phyloP scores from a whole-genome alignment of 2,329 filamentous ascomycete species.

The Monosporascus sp. region DNA sequence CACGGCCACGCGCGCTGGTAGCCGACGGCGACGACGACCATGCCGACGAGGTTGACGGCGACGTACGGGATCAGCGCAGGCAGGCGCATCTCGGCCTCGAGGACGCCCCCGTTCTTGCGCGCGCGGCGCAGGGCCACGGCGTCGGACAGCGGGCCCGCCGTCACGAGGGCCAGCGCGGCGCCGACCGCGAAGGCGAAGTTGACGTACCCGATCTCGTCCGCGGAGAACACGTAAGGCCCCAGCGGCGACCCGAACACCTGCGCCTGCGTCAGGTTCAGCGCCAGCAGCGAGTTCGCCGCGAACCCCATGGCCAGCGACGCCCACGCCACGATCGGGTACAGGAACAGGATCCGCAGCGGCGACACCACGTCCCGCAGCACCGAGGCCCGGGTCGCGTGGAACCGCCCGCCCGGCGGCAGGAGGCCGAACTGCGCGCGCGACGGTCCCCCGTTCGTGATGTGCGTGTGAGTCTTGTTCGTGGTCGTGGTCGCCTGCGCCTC shows the following conservation, averaged over 20 bases:
- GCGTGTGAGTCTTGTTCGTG: neutral
- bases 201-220: conserved; percentile 38
- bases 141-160: conserved; percentile 37
- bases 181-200: conserved; percentile 41
- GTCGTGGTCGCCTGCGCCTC: neutral
- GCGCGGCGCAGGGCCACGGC: conserved; percentile 33
- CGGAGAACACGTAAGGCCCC: conserved; percentile 36
- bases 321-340: conserved; percentile 25
- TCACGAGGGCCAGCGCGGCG: conserved; percentile 31
- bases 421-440: conserved; percentile 19
- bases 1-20: conserved; percentile 41
- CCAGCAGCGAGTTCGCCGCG: conserved; percentile 32
- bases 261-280: conserved; percentile 46
- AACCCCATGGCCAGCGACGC: conserved; percentile 22
- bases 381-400: conserved; percentile 11
- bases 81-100: conserved; percentile 41
- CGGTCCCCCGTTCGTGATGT: conserved; percentile 13
- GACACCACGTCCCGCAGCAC: conserved; percentile 21
- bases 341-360: conserved; percentile 20
- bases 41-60: conserved; percentile 34
- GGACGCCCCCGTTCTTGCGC: conserved; percentile 33
- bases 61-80: conserved; percentile 37
- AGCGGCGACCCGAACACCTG: conserved; percentile 34
- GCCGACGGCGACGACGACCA: conserved; percentile 39
- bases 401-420: conserved; percentile 13